Base-by-base conservation (phyloP, 148 eudicot species). In the Amaranthus hypochondriacus region DNA sequence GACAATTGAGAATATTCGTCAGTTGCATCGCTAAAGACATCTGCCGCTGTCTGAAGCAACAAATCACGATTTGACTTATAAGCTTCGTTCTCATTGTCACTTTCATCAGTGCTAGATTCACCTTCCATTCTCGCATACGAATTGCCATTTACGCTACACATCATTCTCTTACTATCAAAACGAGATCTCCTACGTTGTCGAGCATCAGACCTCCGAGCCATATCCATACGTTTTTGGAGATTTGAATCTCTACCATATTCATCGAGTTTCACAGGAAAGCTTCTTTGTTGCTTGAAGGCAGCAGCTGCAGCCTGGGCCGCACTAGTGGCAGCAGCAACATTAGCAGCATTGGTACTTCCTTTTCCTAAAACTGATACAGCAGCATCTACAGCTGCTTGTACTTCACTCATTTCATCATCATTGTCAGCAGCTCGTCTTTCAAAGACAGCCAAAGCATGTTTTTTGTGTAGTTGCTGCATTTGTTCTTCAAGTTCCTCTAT, bases 71-170 rank as follows among this genome's bases (percentile, higher is more conserved):
- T 88, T 18, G 99, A 95, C 72, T 86, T 77, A 56, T 90, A 90
- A 18, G 97, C 91, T 62, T 78, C 83, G 73, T 82, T 82, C 77
- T 90, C 99, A 76, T 83, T 80, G 63, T 92, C 99, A 68, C 99
- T 95, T 73, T 92, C 99, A 79, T 95, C 99, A n/a, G 99, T 95
- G 85, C 97, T 95, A 61, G 96, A 88, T 82, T 95, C 99, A 72
- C 99, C 99, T 79, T 95, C 97, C 75, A 92, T 85, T 76, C 65
- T 82, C 76, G 83, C 87, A 77, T 80, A 66, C 52, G 89, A 76
- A 73, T 65, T 72, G 70, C 77, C 89, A 65, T 42, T 81, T 58
- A 76, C 88, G 79, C 79, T 81, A 73, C 84, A 82, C 39, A 82
- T 49, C 68, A 84, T 76, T 80, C 93, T 89, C 77, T 87, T 89